A percentile compares a stretch with the other conserved stretches of the same genome.
Evolutionary conservation across 1,284 basidiomycete genomes (phyloP).

Genomic region (Marasmius tenuissimus): DNA sequence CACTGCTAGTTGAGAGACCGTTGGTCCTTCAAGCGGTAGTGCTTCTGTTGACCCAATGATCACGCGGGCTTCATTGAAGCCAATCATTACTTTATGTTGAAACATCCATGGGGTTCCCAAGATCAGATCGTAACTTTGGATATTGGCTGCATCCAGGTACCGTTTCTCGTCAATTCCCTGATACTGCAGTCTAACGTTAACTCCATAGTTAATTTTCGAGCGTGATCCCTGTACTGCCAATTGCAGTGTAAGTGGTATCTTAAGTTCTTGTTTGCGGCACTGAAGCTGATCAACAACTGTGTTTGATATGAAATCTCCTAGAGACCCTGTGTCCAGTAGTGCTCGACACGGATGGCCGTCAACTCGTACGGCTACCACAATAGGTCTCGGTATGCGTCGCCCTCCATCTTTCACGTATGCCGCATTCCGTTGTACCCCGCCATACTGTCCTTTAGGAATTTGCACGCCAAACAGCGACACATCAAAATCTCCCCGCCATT

Average conservation of each 20-base stretch:
- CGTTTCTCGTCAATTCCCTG: conserved; percentile 20
- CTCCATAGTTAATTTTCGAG: conserved; percentile 6
- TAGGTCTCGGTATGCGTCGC: neutral
- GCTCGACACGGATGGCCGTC: neutral
- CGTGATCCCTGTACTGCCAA: conserved; percentile 4
- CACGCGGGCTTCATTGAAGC: conserved; percentile 9
- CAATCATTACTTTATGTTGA: conserved; percentile 22
- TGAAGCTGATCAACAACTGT: neutral
- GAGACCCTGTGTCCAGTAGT: neutral
- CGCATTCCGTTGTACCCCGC: neutral
- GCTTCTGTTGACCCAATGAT: conserved; percentile 16
- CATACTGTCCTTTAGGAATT: neutral
- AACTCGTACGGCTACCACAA: neutral
- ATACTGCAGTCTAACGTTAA: conserved; percentile 15
- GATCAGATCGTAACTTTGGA: conserved; percentile 26
- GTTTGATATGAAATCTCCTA: neutral
- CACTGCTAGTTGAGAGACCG: neutral
- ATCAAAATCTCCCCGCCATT: neutral
- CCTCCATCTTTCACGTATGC: neutral
- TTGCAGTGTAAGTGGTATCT: neutral
- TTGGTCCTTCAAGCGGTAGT: conserved; percentile 14
- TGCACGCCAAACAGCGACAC: neutral
- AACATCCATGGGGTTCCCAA: conserved; percentile 30
- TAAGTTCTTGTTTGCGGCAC: neutral
- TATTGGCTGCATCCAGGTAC: conserved; percentile 16